Base-by-base conservation (phyloP, 176 grass and related monocot species). In the Ensete glaucum region DNA sequence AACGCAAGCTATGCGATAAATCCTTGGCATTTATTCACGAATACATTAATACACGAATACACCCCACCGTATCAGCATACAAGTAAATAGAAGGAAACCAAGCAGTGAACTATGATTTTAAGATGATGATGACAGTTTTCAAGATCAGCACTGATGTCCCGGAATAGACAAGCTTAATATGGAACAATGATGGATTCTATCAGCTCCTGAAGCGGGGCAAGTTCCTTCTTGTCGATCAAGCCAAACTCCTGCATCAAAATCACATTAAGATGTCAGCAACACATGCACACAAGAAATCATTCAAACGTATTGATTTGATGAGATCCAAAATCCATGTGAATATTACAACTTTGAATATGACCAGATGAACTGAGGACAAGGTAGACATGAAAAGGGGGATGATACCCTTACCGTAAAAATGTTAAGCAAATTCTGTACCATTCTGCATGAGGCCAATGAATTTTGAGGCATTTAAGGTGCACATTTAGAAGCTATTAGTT, bases 171-270 rank as follows among this genome's bases (percentile, higher is more conserved):
- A 15, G 14, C 14, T 85, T 83, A 99, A 71, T 91, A 99, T 34
- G 95, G 95, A 75, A 99, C 83, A 16, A 92, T 94, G 78, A 99
- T 94, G 15, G 95, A 91, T 79, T 99, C 96, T 11, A 99, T 99
- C 10, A 99, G 84, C 73, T 95, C 91, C 66, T 99, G 96, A 59
- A 99, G 96, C 14, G 91, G 96, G 55, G 85, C 96, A 74, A 99
- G 84, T 26, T 95, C 96, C 77, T 91, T 91, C 79, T 99, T 99
- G 88, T 99, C 91, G 85, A 99, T 89, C 82, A 99, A 75, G 3
- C 82, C 88, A 65, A 99, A 99, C 77, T 95, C 96, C 91, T 99
- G 82, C 73, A 83, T 11, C 17, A 78, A 3, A 83, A 69, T 52
- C 29, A 76, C 56, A 64, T 12, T 19, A 51, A 72, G 11, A 64